Base-by-base conservation (phyloP, 2,329 filamentous ascomycete genomes). In the Fusarium acutatum region DNA sequence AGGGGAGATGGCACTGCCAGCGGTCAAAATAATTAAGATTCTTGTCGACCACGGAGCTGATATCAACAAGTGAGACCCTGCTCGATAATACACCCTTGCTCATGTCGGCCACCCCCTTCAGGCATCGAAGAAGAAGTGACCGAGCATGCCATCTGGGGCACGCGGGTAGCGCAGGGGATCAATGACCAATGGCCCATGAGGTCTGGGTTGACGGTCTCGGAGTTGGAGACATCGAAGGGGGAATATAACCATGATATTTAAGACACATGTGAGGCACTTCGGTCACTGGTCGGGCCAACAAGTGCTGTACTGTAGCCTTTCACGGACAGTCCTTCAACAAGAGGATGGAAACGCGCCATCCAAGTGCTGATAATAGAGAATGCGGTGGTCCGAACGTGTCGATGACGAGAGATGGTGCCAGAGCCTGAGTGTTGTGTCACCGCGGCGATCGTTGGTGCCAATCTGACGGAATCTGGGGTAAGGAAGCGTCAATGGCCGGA, bases 101-200 rank as follows among this genome's bases (percentile, higher is more conserved):
- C 34, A 34, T 17, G 15, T 34, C 34, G 34, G 7, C 13, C 41
- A 6, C 17, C 24, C 24, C 13, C 17, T 44, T 26, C 24, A 5
- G 0, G 0, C 17, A 20, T 18, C 41, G 13, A 20, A 4, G 17
- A 44, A 18, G 41, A 44, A 20, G 43, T 13, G 24, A 13, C 18
- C 6, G 18, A 22, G 15, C 44, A 30, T 47, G 14, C 9, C 44
- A 6, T 30, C 28, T 13, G 10, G 4, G 13, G 20, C 7, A 8
- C 5, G 6, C 44, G 26, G 2, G 14, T 1, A 10, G 5, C 9
- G 14, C 1, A 46, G 15, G 7, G 14, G 20, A 17, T n/a, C 14
- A 47, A 12, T 11, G 1, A 30, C 1, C 4, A 30, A 30, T 30
- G 7, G 6, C 44, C 14, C 5, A 11, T 6, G 10, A 17, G 28